A percentile compares a stretch with the other conserved stretches of the same genome.
Evolutionary conservation across 2,329 filamentous ascomycete genomes (phyloP).

Genomic region (Alternaria consortialis): DNA sequence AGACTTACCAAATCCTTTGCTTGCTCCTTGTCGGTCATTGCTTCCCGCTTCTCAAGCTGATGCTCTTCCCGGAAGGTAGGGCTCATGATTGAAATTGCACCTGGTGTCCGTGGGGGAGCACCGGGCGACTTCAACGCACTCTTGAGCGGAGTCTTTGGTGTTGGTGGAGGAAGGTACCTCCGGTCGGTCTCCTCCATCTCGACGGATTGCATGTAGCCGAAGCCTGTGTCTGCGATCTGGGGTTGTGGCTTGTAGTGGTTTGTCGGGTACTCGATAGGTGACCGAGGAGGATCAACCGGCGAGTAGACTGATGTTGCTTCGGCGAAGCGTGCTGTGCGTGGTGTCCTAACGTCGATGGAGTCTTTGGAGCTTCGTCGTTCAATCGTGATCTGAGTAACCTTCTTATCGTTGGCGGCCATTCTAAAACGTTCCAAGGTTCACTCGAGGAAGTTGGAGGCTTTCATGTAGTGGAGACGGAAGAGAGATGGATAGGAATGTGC

Average conservation of each 20-base stretch:
- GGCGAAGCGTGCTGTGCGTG: constrained; percentile 79
- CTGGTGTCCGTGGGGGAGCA: constrained; percentile 70
- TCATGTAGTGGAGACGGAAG: constrained; percentile 40
- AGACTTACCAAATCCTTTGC: constrained; percentile 82
- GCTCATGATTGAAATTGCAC: constrained; percentile 76
- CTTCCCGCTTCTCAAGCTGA: constrained; percentile 83
- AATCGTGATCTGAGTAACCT: constrained; percentile 52
- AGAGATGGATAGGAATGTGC: constrained; percentile 32
- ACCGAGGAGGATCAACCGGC: constrained; percentile 68
- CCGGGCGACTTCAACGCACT: constrained; percentile 90
- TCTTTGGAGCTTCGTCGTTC: constrained; percentile 53
- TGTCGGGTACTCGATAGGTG: constrained; percentile 62
- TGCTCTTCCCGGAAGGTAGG: constrained; percentile 93
- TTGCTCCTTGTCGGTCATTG: constrained; percentile 83
- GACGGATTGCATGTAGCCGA: constrained; percentile 79
- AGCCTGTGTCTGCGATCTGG: constrained; percentile 86
- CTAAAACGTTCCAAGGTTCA: constrained; percentile 47
- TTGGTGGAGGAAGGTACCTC: constrained; percentile 62
- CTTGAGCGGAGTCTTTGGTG: constrained; percentile 82
- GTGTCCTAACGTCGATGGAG: constrained; percentile 66
- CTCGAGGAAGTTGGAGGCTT: constrained; percentile 42
- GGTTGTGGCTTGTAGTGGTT: constrained; percentile 67
- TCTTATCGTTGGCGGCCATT: constrained; percentile 59
- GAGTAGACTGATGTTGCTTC: constrained; percentile 83
- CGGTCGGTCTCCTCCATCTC: constrained; percentile 62